Evolutionary conservation across 2,329 filamentous ascomycete species (phyloP), one percentile per base, ranked within the genome.

Genomic region (Phyllosticta capitalensis): DNA sequence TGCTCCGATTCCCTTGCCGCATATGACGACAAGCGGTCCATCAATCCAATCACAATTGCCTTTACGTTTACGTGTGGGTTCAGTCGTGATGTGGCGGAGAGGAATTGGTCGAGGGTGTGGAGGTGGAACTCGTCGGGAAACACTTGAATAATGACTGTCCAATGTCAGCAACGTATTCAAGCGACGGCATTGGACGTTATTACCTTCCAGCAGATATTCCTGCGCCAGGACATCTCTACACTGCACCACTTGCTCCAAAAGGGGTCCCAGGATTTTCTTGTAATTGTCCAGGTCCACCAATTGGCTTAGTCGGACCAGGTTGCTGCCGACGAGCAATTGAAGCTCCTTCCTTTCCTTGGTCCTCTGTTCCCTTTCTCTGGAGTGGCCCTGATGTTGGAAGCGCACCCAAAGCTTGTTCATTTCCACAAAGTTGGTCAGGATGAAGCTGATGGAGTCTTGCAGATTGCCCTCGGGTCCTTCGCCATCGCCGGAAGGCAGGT

Each of bases 391-490:
- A 73, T 99, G 94, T 73, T 99, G 94, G 69, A 97, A 78, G 51
- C 94, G 87, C 63, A 99, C 94, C 94, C 94, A 99, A 33, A 99
- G 81, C 81, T 99, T 99, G 78, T 99, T 99, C 94, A 99, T 99
- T 76, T 99, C 94, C 66, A 99, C 94, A 70, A 99, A 99, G 69
- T 99, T 99, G 62, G 94, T 99, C 69, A 99, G 78, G 59, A 97
- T 88, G 71, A 99, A 99, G 78, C 90, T 96, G 76, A 99, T 96
- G 38, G 92, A 96, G 75, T 99, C 94, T 73, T 95, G 90, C 54
- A 97, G 78, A 68, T 96, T 97, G 55, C 94, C 94, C 73, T 97
- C 92, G 1, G 92, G 91, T 0, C 94, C 94, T 61, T 97, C 92
- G 55, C 90, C 84, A 62, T 85, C 86, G 54, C 89, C 89, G 1